Conservation (phyloP, 306 rosid genomes). For the Malus orientalis region DNA sequence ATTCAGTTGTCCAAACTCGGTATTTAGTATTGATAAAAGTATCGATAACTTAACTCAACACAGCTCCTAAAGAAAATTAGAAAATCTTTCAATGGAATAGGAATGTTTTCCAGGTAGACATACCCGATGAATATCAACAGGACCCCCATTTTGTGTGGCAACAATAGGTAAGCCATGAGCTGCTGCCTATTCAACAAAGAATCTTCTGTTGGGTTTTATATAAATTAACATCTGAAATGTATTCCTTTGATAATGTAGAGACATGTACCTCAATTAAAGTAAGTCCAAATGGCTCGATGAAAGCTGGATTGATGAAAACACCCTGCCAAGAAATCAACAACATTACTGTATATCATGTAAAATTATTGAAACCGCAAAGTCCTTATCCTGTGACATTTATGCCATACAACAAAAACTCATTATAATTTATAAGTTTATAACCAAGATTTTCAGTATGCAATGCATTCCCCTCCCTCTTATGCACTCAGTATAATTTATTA, state of each 20-base stretch:
- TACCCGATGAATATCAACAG: slow-evolving; percentile 52
- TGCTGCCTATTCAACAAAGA: slow-evolving; percentile 37
- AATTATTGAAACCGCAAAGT: background rate
- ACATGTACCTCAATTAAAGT: slow-evolving; percentile 45
- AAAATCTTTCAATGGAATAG: background rate
- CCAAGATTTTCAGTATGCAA: background rate
- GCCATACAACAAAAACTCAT: background rate
- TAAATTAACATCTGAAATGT: background rate
- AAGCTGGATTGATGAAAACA: slow-evolving; percentile 59
- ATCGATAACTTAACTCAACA: background rate
- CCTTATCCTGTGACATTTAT: background rate
- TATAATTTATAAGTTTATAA: background rate
- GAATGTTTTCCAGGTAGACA: slow-evolving; percentile 7
- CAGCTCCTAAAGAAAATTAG: background rate
- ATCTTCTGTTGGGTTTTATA: background rate
- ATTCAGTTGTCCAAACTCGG: background rate
- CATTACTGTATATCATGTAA: background rate
- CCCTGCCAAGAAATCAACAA: slow-evolving; percentile 27
- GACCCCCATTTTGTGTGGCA: slow-evolving; percentile 57
- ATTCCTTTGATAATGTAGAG: background rate
- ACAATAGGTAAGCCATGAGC: slow-evolving; percentile 58
- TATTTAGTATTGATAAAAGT: background rate
- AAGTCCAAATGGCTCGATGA: slow-evolving; percentile 58
- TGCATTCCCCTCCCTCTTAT: background rate
- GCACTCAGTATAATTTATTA: no score